Evolutionary conservation across 805 yeast genomes (phyloP), one percentile per base, ranked within the genome.

Genomic region (Candida broadrunensis): DNA sequence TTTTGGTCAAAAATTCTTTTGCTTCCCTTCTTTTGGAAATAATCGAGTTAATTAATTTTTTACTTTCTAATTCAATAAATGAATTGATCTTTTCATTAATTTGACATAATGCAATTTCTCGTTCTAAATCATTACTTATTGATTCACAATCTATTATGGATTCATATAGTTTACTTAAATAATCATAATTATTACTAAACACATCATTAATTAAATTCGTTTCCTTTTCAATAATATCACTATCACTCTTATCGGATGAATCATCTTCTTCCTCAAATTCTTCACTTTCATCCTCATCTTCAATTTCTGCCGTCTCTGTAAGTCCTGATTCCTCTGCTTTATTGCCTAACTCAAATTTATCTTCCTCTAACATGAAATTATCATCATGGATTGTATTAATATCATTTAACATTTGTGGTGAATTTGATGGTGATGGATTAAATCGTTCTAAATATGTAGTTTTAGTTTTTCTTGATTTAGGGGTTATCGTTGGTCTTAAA

Each of bases 351-450:
- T 63, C 69, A 20, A 66, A 47, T 30, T 65, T 64, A 45, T 67
- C 70, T 31, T 57, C 63, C 4, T 59, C 63, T 18, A 67, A 47
- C 18, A 60, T 51, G 29, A 65, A 59, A 33, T 56, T 54, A 34
- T 63, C 70, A 26, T 60, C 60, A 27, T 52, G 61, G 15, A 65
- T 45, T 1, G 56, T 38, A 42, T 55, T 58, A 25, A 66, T 49
- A 32, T 64, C 65, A 39, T 56, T 58, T 34, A 65, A 38, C 62
- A 65, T 62, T 41, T 65, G 71, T 2, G 74, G 73, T 13, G 73
- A 67, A 43, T 56, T 62, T 0, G 70, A 60, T 3, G 69, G 58
- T 4, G 72, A 65, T 2, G 66, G 56, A 36, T 57, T 51, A 35
- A 65, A 66, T 18, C 62, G 41, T 19, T 48, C 52, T 8, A 43